These are phyloP conservation scores for Pulveroboletus sp. DNA, from an alignment of 768 basidiomycete genomes.

Conservation along the genomic window DNA sequence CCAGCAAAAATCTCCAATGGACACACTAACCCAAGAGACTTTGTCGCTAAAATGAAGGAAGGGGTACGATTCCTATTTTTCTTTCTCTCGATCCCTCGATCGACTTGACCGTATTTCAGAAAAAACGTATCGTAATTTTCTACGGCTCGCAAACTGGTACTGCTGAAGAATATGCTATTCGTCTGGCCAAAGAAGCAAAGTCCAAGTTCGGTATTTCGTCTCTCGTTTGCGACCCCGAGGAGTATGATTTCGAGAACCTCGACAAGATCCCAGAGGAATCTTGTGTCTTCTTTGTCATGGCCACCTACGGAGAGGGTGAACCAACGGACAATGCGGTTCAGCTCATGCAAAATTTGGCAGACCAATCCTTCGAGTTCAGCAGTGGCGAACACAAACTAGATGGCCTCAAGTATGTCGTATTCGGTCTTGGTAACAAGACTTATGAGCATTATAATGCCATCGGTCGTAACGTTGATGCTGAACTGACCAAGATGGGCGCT, in stretches of 20 bases:
- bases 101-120: conserved; percentile 43
- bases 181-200: conserved; percentile 97
- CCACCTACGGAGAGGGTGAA: conserved; percentile 98
- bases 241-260: conserved; percentile 97
- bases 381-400: conserved; percentile 70
- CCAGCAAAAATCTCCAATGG: conserved; percentile 51
- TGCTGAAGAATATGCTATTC: conserved; percentile 96
- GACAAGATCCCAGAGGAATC: conserved; percentile 85
- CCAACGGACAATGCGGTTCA: conserved; percentile 97
- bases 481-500: conserved; percentile 76
- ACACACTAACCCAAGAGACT: conserved; percentile 87
- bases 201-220: conserved; percentile 92
- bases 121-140: conserved; percentile 95
- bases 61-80: conserved; percentile 51
- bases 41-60: conserved; percentile 90
- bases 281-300: conserved; percentile 92
- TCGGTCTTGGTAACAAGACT: conserved; percentile 87
- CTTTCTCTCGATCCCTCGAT: conserved; percentile 3
- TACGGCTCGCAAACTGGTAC: conserved; percentile 99
- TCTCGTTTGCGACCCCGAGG: conserved; percentile 96
- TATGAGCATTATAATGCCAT: conserved; percentile 98
- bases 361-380: conserved; percentile 83
- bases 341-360: conserved; percentile 87
- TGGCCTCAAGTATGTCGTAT: conserved; percentile 91
- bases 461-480: conserved; percentile 68